phyloP scores from a whole-genome alignment of 257 asterid species.

The Solanum chaucha region DNA sequence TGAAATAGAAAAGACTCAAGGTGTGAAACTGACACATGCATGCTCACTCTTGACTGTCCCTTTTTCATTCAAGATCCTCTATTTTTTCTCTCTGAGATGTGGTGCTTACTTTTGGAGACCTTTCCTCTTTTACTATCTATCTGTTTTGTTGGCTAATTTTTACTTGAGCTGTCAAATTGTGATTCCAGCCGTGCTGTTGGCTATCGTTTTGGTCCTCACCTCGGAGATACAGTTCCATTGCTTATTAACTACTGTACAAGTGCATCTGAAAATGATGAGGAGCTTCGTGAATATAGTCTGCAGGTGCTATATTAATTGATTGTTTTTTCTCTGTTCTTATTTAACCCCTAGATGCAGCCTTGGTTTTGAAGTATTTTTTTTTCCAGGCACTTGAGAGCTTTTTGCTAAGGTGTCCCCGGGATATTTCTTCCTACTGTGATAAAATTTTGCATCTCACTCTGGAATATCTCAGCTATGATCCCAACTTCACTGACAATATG shows the following conservation, averaged over 20 bases:
- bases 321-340: background rate
- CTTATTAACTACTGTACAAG: conserved; percentile 71
- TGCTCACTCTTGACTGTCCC: background rate
- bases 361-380: background rate
- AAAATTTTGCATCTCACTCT: conserved; percentile 73
- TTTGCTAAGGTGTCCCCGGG: conserved; percentile 90
- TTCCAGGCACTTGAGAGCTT: conserved; percentile 92
- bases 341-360: background rate
- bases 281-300: conserved; percentile 94
- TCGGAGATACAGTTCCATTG: conserved; percentile 88
- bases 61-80: background rate
- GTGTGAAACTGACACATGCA: background rate
- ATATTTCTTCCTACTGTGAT: conserved; percentile 72
- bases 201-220: conserved; percentile 97
- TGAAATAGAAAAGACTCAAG: background rate
- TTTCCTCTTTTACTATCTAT: background rate
- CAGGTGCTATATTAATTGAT: conserved; percentile 45
- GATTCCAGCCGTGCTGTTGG: conserved; percentile 90
- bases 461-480: conserved; percentile 93
- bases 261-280: conserved; percentile 99
- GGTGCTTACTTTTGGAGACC: background rate
- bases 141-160: background rate
- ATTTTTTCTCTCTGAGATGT: background rate
- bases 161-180: background rate
- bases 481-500: conserved; percentile 96